A percentile compares a stretch with the other conserved stretches of the same genome.
Conservation (phyloP, 768 basidiomycete genomes). For the Symmetrospora coprosmae region DNA sequence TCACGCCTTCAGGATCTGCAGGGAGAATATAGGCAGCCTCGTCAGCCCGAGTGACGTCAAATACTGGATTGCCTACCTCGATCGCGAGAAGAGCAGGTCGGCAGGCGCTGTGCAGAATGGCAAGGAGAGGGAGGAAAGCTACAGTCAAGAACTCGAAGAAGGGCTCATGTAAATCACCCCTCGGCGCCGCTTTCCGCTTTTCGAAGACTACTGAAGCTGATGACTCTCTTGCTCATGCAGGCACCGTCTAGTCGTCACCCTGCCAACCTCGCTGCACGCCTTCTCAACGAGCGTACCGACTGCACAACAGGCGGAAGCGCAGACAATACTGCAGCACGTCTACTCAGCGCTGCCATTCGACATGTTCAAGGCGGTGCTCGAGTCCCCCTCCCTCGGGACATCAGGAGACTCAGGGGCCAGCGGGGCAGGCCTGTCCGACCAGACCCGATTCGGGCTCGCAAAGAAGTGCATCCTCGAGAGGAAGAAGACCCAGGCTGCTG, state of each 20-base stretch:
- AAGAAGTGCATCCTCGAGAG: slow-evolving; percentile 22
- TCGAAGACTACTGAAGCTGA: not conserved
- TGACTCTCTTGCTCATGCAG: not conserved
- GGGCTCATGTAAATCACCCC: not conserved
- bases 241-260: not conserved
- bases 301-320: slow-evolving; percentile 8
- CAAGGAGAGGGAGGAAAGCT: not conserved
- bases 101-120: no score
- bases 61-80: slow-evolving; percentile 19
- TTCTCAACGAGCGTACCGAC: not conserved
- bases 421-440: not conserved
- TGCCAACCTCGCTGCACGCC: not conserved
- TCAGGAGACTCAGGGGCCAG: no score
- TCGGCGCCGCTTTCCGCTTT: not conserved
- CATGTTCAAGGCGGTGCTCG: slow-evolving; percentile 21
- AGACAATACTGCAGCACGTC: slow-evolving; percentile 12
- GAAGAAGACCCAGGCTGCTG: slow-evolving; percentile 7
- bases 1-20: slow-evolving; percentile 15
- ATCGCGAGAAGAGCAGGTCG: not conserved
- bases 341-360: slow-evolving; percentile 21
- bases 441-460: slow-evolving; percentile 19
- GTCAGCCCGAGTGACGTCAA: not conserved
- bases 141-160: not conserved
- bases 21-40: not conserved
- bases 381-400: slow-evolving; percentile 1